phyloP scores from a whole-genome alignment of 176 grass and related monocot species.

The Thalia dealbata region DNA sequence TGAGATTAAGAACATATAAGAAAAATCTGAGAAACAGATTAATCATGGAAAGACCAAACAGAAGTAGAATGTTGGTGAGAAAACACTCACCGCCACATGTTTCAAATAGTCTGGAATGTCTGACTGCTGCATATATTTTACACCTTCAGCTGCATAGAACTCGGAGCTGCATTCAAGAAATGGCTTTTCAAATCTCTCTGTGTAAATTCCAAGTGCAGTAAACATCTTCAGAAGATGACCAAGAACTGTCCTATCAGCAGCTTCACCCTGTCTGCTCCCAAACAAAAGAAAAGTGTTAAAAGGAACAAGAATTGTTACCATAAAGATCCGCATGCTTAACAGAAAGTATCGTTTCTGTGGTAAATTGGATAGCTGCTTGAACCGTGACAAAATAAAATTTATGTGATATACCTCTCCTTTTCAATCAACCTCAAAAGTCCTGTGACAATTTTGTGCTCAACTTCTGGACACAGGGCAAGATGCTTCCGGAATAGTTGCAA shows the following conservation, averaged over 20 bases:
- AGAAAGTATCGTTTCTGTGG: neutral
- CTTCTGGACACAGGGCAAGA: conserved; percentile 46
- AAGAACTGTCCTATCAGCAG: conserved; percentile 81
- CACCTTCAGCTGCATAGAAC: conserved; percentile 93
- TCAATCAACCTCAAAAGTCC: conserved; percentile 97
- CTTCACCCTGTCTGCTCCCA: conserved; percentile 76
- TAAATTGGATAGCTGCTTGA: too few species aligned
- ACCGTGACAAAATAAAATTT: neutral
- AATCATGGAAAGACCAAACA: conserved; percentile 2
- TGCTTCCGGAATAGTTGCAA: conserved; percentile 84
- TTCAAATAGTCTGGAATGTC: conserved; percentile 95
- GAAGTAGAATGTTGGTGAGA: conserved; percentile 17
- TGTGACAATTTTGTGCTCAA: conserved; percentile 91
- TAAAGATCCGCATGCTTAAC: neutral
- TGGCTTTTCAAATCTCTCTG: conserved; percentile 74
- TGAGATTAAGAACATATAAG: neutral
- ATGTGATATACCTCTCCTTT: conserved; percentile 64
- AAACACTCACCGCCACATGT: conserved; percentile 62
- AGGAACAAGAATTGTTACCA: neutral
- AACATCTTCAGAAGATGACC: conserved; percentile 99
- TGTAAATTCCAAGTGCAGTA: conserved; percentile 91
- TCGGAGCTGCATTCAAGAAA: conserved; percentile 87
- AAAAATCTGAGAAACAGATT: conserved; percentile 13
- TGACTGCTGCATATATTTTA: conserved; percentile 93
- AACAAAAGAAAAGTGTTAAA: conserved; percentile 15